Conservation (phyloP, 768 basidiomycete species). For the Coprinopsis sp. region DNA sequence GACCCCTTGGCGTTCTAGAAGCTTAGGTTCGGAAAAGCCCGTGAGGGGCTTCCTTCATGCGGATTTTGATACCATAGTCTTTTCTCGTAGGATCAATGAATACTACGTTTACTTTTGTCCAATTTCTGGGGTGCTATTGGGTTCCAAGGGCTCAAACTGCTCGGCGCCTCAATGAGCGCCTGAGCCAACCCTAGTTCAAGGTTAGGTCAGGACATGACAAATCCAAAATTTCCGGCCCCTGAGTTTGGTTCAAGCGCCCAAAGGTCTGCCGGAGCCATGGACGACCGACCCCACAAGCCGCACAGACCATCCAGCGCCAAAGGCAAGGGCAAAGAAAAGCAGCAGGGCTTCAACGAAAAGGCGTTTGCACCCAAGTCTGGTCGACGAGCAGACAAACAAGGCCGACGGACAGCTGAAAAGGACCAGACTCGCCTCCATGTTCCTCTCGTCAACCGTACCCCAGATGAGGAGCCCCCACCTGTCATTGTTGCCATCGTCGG, state of each 20-base stretch:
- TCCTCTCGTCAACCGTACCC: conserved; percentile 91
- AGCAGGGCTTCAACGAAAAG: conserved; percentile 87
- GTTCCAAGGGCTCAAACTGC: too few relatives aligned
- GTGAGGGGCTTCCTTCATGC: too few relatives aligned
- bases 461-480: conserved; percentile 87
- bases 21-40: too few relatives aligned
- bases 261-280: too few relatives aligned
- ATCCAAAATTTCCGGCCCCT: conserved; percentile 9
- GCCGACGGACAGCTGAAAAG: conserved; percentile 84
- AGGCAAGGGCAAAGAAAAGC: conserved; percentile 62
- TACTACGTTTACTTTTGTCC: too few relatives aligned
- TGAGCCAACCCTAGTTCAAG: too few relatives aligned
- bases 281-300: conserved; percentile 74
- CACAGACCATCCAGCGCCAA: conserved; percentile 76
- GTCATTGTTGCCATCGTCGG: conserved; percentile 94
- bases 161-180: too few relatives aligned
- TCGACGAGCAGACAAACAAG: conserved; percentile 82
- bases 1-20: too few relatives aligned
- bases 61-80: too few relatives aligned
- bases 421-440: conserved; percentile 96
- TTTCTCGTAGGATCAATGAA: too few relatives aligned
- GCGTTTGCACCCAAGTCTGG: conserved; percentile 94
- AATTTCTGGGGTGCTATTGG: too few relatives aligned
- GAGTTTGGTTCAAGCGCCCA: conserved; percentile 3
- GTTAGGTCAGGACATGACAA: not conserved